Base-by-base conservation (phyloP, 352 stramenopile species). In the Globisporangium recalcitrans region DNA sequence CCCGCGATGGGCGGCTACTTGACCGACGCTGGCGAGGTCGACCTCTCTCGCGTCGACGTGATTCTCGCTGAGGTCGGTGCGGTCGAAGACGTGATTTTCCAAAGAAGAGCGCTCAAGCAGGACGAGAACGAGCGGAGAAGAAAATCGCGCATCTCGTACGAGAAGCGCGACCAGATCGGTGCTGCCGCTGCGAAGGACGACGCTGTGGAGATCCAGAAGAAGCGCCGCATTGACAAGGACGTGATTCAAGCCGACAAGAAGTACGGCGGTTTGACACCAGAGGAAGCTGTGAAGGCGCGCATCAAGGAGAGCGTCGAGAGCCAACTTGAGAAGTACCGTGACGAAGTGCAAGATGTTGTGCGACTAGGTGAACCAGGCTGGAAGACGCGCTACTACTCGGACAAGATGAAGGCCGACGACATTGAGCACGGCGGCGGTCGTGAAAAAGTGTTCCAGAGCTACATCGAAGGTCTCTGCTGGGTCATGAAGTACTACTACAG, bases 401-500 rank as follows among this genome's bases (percentile, higher is more conserved):
- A 92, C 73, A 92, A 96, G 63, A 67, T 94, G 51, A 94, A 94
- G 68, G 84, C 84, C 14, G 74, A 95, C 51, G 85, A 95, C 60
- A 93, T 94, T 72, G 82, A 88, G 48, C 73, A 80, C 67, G 85
- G 85, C 52, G 87, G 87, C 48, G 80, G 85, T 29, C 93, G 98
- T 67, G 84, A 96, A 65, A 84, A 86, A 44, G 85, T 99, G 0
- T 93, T 97, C 53, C 86, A 98, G 63, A 79, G 85, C 1, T 99
- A 99, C 71, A 97, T 99, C 56, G 97, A 99, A 81, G 97, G 97
- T 34, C 73, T 99, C 11, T 96, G 97, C 73, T 99, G 98, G 98
- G 98, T 98, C 69, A 92, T 99, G 72, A 90, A 93, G 26, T 99
- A 99, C 79, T 99, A 99, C 73, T 99, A 99, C 75, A 90, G 88